Base-by-base conservation (phyloP, 1,139 yeast genomes). In the Pichia sp. region DNA sequence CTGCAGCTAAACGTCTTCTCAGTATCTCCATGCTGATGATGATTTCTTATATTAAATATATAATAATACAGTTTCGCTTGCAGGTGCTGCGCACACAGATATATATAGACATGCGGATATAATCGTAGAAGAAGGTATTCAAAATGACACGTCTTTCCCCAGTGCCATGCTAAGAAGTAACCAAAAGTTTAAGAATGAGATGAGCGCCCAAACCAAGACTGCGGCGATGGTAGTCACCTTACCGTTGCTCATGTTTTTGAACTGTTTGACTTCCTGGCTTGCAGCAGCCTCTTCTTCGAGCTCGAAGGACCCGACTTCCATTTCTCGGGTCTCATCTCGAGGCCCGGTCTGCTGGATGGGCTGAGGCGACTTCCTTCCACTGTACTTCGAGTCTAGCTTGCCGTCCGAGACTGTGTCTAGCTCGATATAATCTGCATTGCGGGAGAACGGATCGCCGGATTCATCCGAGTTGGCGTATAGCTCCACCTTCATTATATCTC, bases 401-500 rank as follows among this genome's bases (percentile, higher is more conserved):
- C 7, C 13, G 36, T 18, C 26, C 34, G 21, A 25, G 18, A 41
- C 31, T 23, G 28, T 41, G 34, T 49, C 49, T n/a, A 53, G 12
- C 41, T 53, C 57, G 37, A 45, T 48, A 18, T 22, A 48, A 22
- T 46, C 42, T 6, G 41, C 37, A n/a, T 31, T 31, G 18, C 37
- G 18, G 7, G 37, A 31, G 18, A 13, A 31, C n/a, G 37, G 37
- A 6, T n/a, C 37, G n/a, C 18, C 37, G 6, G 37, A 18, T 36
- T 51, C 49, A 13, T 8, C 7, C 4, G 45, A 28, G 18, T 36
- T 36, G 19, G 55, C 58, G 41, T 58, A 60, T 7, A 61, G 51
- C 44, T 57, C 60, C 10, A 90, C 96, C 46, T 83, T 74, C 99
- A 93, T 93, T 55, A 77, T 80, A 51, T 78, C 70, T 58, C 78